phyloP scores from a whole-genome alignment of 1,284 basidiomycete species.

The Boletus semigastroideus region DNA sequence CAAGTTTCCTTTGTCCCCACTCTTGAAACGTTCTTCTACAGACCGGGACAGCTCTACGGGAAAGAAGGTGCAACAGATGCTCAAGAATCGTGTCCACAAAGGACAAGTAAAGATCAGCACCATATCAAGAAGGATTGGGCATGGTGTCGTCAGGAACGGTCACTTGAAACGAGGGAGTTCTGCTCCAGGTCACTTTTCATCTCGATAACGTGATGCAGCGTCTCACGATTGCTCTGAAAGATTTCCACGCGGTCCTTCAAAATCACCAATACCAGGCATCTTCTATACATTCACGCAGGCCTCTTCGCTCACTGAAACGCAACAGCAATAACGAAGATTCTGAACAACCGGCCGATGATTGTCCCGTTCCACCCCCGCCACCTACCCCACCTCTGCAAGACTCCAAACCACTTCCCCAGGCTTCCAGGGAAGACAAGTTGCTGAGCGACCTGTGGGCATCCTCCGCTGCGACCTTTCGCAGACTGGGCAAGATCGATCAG shows the following conservation, averaged over 20 bases:
- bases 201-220: neutral
- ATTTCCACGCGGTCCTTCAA: constrained; percentile 62
- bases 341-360: constrained; percentile 35
- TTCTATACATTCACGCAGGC: constrained; percentile 79
- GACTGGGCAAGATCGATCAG: constrained; percentile 87
- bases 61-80: constrained; percentile 71
- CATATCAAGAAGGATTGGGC: constrained; percentile 73
- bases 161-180: constrained; percentile 58
- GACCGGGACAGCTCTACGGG: constrained; percentile 49
- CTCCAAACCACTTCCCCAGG: constrained; percentile 42
- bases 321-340: constrained; percentile 32
- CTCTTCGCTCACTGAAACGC: constrained; percentile 50
- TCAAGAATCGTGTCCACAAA: constrained; percentile 72
- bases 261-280: constrained; percentile 77
- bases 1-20: constrained; percentile 16
- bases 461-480: constrained; percentile 90
- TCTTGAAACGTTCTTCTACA: constrained; percentile 30
- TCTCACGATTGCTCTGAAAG: constrained; percentile 34
- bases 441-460: constrained; percentile 91
- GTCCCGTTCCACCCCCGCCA: constrained; percentile 44
- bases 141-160: constrained; percentile 59
- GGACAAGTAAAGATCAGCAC: constrained; percentile 70
- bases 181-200: constrained; percentile 53
- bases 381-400: constrained; percentile 31
- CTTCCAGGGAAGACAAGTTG: constrained; percentile 66